A percentile compares a stretch with the other conserved stretches of the same genome.
Conservation (phyloP, 2,329 filamentous ascomycete species). For the Fusarium bactridioides region DNA sequence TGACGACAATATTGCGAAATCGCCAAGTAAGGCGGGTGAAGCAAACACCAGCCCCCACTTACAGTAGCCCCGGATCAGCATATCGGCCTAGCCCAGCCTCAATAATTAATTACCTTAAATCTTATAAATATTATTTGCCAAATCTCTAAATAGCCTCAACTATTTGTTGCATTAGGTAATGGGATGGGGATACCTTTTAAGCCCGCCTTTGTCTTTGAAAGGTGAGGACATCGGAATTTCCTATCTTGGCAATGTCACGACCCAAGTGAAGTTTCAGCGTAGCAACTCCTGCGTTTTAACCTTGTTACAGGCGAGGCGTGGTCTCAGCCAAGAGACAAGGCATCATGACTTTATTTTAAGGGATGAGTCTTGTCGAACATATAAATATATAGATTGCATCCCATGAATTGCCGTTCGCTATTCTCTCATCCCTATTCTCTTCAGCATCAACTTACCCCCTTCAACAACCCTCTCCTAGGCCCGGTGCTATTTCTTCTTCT, state of each 20-base stretch:
- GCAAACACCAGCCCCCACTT: no score
- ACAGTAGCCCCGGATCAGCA: background rate
- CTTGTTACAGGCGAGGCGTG: background rate
- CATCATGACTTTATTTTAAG: no score
- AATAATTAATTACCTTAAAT: no score
- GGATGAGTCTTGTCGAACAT: no score
- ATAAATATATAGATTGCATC: background rate
- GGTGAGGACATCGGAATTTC: background rate
- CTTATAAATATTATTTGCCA: no score
- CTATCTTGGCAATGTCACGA: background rate
- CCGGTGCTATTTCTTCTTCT: background rate
- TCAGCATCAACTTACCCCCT: background rate
- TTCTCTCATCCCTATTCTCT: background rate
- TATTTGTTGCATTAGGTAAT: background rate
- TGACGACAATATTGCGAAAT: no score
- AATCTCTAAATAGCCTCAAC: background rate
- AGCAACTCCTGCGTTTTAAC: background rate
- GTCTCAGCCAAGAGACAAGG: background rate
- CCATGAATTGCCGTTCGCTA: background rate
- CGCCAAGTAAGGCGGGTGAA: no score
- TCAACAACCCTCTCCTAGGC: background rate
- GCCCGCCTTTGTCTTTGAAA: accelerated
- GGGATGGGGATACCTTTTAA: no score
- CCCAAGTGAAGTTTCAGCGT: background rate
- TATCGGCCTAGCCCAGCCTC: no score